Base-by-base conservation (phyloP, 2,329 filamentous ascomycete genomes). In the Thermothelomyces thermophilus region DNA sequence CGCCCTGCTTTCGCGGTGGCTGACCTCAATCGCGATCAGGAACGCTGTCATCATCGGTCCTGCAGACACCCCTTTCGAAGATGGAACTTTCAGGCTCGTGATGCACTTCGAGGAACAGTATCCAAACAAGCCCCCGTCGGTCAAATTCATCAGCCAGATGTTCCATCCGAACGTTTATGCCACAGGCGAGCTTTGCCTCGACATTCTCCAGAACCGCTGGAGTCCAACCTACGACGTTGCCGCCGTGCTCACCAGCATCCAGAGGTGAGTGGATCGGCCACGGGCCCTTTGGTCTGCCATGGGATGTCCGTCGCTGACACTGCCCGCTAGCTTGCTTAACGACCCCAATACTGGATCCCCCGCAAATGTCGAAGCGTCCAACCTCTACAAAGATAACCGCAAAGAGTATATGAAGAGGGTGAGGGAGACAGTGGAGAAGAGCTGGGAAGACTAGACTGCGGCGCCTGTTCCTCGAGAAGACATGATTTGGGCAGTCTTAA, bases 71-170 rank as follows among this genome's bases (percentile, higher is more conserved):
- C 91, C 93, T 1, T 98, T 97, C 64, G 93, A 98, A 70, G 93
- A 98, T 68, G 93, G 93, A 56, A 98, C 93, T 19, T 98, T 98
- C 68, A 80, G 91, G 58, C 83, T 98, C 10, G 90, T 97, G 45
- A 97, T 98, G 91, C 90, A 96, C 66, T 98, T 98, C 62, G 93
- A 97, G 66, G 93, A 98, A 69, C 90, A 95, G 64, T 98, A 98
- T 63, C 93, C 93, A 26, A 98, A 97, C 73, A 97, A 97, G 68
- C 93, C 93, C 5, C 93, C 93, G 0, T 87, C 90, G 30, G 93
- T 97, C 71, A 97, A 97, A 66, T 98, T 98, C 68, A 95, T 98
- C 67, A 95, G 88, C 69, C 83, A 93, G 68, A 98, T 98, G 93
- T 98, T 98, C 70, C 93, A 98, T 63, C 93, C 93, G 16, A 98